Base-by-base conservation (phyloP, 2,329 filamentous ascomycete species). In the Akanthomyces lecanii region DNA sequence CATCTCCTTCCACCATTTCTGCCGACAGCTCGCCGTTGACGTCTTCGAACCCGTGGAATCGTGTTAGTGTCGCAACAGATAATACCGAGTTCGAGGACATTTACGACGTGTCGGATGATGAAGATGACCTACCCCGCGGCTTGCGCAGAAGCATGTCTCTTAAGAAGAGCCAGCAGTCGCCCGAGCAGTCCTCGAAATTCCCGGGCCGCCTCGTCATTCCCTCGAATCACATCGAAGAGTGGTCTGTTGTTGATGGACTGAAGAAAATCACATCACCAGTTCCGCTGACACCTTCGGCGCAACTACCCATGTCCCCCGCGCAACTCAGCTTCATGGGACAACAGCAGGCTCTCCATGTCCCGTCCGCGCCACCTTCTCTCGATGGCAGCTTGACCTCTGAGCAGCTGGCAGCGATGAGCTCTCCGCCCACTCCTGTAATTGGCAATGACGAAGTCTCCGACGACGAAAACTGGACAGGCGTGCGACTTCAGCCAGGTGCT, bases 321-420 rank as follows among this genome's bases (percentile, higher is more conserved):
- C 85, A 89, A 63, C 81, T 94, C 68, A 87, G 86, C 12, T 88
- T 90, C 71, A 86, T 97, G 73, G 83, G 82, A 57, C 75, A 79
- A 64, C 84, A 86, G 67, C 85, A 86, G 64, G 71, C 85, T 33
- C 82, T 87, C 25, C 83, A 86, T 54, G 82, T 94, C 4, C 92
- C 92, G 1, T 88, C 86, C 62, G 89, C 91, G 6, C 89, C 93
- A 5, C 94, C 94, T 4, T 97, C 94, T 5, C 81, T 97, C 4
- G 93, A 97, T 76, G 93, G 92, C 25, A 97, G 92, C 75, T 78
- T 95, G 70, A 89, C 87, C 10, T 96, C 93, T 2, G 93, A 97
- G 71, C 92, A 96, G 73, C 84, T 96, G 74, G 91, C 92, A 1
- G 84, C 83, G 60, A 83, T 92, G 73, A 96, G 92, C 70, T 91